Evolutionary conservation across 306 rosid species (phyloP).

Genomic region (Fragaria ananassa): DNA sequence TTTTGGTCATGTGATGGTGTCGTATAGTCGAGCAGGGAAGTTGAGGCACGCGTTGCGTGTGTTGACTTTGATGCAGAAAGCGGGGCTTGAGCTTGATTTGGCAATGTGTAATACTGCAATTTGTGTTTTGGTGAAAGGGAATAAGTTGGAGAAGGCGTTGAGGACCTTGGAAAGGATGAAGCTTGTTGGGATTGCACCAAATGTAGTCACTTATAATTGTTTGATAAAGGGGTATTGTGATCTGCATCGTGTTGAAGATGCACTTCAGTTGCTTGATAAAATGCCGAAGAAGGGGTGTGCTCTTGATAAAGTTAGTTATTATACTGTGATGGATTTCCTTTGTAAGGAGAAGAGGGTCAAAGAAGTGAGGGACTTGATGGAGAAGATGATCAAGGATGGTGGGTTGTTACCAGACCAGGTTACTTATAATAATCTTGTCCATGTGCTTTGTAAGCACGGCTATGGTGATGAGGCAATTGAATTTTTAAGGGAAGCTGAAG

Average conservation of each 20-base stretch:
- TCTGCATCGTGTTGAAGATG: constrained; percentile 46
- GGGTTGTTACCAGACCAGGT: constrained; percentile 68
- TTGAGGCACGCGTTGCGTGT: constrained; percentile 60
- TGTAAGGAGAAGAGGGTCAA: constrained; percentile 60
- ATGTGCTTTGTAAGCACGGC: constrained; percentile 64
- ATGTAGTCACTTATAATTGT: constrained; percentile 65
- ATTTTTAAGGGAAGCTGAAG: constrained; percentile 74
- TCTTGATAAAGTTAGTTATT: constrained; percentile 85
- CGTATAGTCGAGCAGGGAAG: constrained; percentile 76
- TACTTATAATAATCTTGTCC: constrained; percentile 74
- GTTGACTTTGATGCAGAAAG: constrained; percentile 87
- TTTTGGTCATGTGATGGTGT: constrained; percentile 72
- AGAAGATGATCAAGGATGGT: constrained; percentile 49
- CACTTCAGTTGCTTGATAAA: constrained; percentile 58
- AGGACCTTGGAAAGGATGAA: constrained; percentile 61
- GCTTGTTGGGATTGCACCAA: constrained; percentile 58
- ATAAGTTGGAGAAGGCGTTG: constrained; percentile 61
- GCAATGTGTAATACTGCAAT: constrained; percentile 73
- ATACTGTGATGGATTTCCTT: constrained; percentile 69
- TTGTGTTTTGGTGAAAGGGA: constrained; percentile 64
- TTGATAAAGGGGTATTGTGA: constrained; percentile 86
- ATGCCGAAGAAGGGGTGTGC: constrained; percentile 62
- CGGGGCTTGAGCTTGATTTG: constrained; percentile 71
- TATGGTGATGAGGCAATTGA: constrained; percentile 67
- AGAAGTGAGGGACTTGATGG: constrained; percentile 56